Percentiles rank a stretch among this genome's conserved stretches.
Evolutionary conservation across 768 basidiomycete genomes (phyloP).

Genomic region (Trametes punicea): DNA sequence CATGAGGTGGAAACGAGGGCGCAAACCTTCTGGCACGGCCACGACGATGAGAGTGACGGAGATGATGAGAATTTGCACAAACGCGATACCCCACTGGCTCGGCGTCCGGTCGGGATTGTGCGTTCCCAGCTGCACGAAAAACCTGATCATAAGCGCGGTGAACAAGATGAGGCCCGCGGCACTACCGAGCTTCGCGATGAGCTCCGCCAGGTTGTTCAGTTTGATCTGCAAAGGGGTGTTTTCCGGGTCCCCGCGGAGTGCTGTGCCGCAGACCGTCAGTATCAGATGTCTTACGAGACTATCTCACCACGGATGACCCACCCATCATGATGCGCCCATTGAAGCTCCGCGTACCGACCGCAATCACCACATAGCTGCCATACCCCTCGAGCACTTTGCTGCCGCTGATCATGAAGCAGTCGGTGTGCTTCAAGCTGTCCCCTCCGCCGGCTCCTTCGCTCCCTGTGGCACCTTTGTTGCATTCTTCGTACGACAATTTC

Average conservation of each 20-base stretch:
- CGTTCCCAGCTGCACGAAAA: slow-evolving; percentile 83
- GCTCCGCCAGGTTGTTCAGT: slow-evolving; percentile 88
- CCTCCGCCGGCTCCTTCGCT: slow-evolving; percentile 31
- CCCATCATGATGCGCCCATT: slow-evolving; percentile 99
- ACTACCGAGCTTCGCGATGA: slow-evolving; percentile 90
- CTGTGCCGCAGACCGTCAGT: slow-evolving; percentile 37
- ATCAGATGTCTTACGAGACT: not conserved
- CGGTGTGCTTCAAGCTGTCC: slow-evolving; percentile 48
- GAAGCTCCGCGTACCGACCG: slow-evolving; percentile 90
- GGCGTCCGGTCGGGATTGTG: slow-evolving; percentile 60
- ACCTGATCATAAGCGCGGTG: slow-evolving; percentile 82
- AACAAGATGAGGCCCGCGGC: slow-evolving; percentile 82
- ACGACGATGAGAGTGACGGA: slow-evolving; percentile 89
- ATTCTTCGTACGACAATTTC: slow-evolving; percentile 78
- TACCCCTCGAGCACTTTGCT: slow-evolving; percentile 94
- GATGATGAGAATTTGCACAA: slow-evolving; percentile 92
- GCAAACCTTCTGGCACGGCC: slow-evolving; percentile 77
- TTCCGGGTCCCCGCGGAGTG: slow-evolving; percentile 81
- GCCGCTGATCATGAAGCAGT: slow-evolving; percentile 91
- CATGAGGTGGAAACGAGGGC: slow-evolving; percentile 4
- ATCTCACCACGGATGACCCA: slow-evolving; percentile 36
- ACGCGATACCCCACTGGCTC: slow-evolving; percentile 82
- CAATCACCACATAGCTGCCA: slow-evolving; percentile 87
- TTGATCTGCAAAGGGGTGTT: slow-evolving; percentile 93
- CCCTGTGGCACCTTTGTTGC: slow-evolving; percentile 35